Percentiles rank a stretch among this genome's conserved stretches.
These are phyloP conservation scores for Cryphonectria nitschkei DNA, from an alignment of 2,329 filamentous ascomycete species.

Conservation along the genomic window DNA sequence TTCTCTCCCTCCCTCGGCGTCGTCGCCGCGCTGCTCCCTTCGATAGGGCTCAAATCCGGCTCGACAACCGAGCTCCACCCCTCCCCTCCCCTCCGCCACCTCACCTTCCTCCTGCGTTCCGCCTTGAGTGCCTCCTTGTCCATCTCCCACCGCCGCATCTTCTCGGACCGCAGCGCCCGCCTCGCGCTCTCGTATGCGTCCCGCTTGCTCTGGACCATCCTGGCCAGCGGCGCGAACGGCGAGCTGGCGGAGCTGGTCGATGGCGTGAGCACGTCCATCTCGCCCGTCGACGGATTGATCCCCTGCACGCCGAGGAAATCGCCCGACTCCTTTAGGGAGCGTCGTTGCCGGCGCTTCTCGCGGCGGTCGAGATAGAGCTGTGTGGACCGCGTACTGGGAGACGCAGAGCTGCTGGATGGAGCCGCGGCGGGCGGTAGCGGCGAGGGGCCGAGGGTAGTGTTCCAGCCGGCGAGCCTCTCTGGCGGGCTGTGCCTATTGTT, in stretches of 20 bases:
- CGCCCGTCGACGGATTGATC: conserved; percentile 59
- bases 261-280: conserved; percentile 48
- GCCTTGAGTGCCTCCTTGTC: conserved; percentile 44
- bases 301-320: conserved; percentile 64
- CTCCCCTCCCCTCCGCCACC: conserved; percentile 49
- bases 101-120: conserved; percentile 39
- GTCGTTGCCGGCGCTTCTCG: conserved; percentile 45
- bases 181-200: conserved; percentile 45
- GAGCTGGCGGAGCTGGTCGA: conserved; percentile 24
- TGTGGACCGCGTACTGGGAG: conserved; percentile 26
- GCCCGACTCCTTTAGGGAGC: conserved; percentile 55
- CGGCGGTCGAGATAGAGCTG: conserved; percentile 39
- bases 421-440: neutral
- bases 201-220: conserved; percentile 41
- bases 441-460: conserved; percentile 36
- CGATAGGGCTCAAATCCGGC: conserved; percentile 53
- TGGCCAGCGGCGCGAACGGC: conserved; percentile 38
- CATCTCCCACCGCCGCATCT: conserved; percentile 48
- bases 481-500: conserved; percentile 25
- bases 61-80: conserved; percentile 58
- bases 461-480: conserved; percentile 42
- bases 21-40: conserved; percentile 39
- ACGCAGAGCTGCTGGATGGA: conserved; percentile 15
- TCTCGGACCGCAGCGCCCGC: conserved; percentile 49
- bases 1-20: conserved; percentile 32